These are phyloP conservation scores for Spatholobus suberectus DNA, from an alignment of 306 rosid species.

Conservation along the genomic window DNA sequence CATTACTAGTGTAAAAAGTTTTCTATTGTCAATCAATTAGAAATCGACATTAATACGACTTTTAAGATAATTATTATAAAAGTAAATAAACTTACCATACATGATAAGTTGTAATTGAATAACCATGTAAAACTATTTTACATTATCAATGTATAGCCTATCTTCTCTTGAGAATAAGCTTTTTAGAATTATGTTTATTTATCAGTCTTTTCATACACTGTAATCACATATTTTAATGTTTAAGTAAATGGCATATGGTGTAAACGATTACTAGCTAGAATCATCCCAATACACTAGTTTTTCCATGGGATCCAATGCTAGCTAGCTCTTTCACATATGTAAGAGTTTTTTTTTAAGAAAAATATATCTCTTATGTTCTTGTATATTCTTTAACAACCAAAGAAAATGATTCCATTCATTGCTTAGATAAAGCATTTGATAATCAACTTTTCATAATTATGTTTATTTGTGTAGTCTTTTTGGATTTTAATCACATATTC, in stretches of 20 bases:
- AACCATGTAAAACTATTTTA: too few relatives aligned
- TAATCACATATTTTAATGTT: slow-evolving; percentile 10
- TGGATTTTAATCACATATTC: neutral
- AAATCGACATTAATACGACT: too few relatives aligned
- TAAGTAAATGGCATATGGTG: slow-evolving; percentile 3
- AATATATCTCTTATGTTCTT: neutral
- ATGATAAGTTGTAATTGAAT: too few relatives aligned
- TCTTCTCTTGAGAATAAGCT: too few relatives aligned
- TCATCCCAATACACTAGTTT: neutral
- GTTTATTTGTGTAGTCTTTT: neutral
- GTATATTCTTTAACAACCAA: slow-evolving; percentile 9
- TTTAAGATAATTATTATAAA: too few relatives aligned
- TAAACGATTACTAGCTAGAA: neutral
- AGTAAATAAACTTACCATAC: too few relatives aligned
- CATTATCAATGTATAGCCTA: too few relatives aligned
- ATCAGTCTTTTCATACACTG: slow-evolving; percentile 3
- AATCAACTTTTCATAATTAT: neutral
- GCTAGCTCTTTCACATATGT: neutral
- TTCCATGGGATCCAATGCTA: slow-evolving; percentile 27
- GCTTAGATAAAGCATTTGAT: neutral
- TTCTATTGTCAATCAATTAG: too few relatives aligned
- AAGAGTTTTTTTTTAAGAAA: neutral
- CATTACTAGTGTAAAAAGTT: too few relatives aligned
- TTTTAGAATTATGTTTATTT: neutral
- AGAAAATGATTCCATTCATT: neutral